Base-by-base conservation (phyloP, 78 protist species). In the Reticulomyxa filosa region DNA sequence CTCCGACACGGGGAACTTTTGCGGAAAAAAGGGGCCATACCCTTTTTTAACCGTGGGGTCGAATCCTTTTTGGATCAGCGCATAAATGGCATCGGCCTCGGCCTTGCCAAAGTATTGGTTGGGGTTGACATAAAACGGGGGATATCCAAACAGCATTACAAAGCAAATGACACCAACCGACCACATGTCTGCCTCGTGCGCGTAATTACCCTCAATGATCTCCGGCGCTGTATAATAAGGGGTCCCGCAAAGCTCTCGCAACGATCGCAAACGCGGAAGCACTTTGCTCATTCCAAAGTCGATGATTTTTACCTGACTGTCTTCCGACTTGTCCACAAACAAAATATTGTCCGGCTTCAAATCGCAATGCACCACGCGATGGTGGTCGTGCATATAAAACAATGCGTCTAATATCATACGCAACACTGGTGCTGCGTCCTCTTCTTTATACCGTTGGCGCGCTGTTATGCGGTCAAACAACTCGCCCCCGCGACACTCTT, bases 211-310 rank as follows among this genome's bases (percentile, higher is more conserved):
- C 37, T 59, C 65, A 29, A 55, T 10, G 34, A 59, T 17, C 38
- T 59, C 65, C 20, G 65, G 65, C 46, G 65, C 65, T 46, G 20
- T 59, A 46, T 59, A 59, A 46, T 59, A 25, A 46, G 22, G 37
- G 20, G 65, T 59, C 34, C 65, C 65, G 38, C 38, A 8, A 7
- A 59, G 17, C 30, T 25, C 38, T 10, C 30, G 5, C 52, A 38
- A 8, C 11, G 20, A 17, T 38, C 37, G 37, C 5, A 38, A 27
- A 27, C 25, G 10, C 38, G 65, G 38, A 10, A 17, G 52, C 37
- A 17, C 30, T 46, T 59, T 59, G 8, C 52, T 46, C 65, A 59
- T 59, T 27, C 65, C 65, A 27, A 59, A 59, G 65, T 59, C 65
- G 38, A 59, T 59, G 65, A 59, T 59, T 46, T 59, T 59, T 6